phyloP scores from a whole-genome alignment of 352 stramenopile species.

The Phytopythium sindhum region DNA sequence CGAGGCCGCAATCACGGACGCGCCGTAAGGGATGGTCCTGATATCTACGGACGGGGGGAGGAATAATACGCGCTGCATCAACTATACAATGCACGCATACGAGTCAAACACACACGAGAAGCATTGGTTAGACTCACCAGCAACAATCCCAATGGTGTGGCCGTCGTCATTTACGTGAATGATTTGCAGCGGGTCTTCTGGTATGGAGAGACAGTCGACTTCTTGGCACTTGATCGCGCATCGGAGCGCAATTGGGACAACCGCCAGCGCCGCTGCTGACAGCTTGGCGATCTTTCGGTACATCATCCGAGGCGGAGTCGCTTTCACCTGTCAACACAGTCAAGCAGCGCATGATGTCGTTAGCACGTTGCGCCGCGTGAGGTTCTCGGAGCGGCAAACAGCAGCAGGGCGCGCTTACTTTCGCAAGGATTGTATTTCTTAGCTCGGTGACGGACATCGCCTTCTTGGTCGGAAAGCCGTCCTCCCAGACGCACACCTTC shows the following conservation, averaged over 20 bases:
- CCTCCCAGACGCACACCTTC: slow-evolving; percentile 77
- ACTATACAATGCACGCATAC: slow-evolving; percentile 23
- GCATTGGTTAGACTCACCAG: neutral
- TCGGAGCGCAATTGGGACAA: slow-evolving; percentile 60
- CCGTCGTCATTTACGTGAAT: slow-evolving; percentile 18
- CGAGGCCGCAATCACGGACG: slow-evolving; percentile 59
- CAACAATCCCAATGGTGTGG: neutral
- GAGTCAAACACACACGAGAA: neutral
- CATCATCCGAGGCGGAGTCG: slow-evolving; percentile 50
- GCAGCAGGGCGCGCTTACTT: slow-evolving; percentile 27
- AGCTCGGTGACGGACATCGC: slow-evolving; percentile 82
- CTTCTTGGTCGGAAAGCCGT: slow-evolving; percentile 58
- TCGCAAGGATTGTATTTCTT: slow-evolving; percentile 74
- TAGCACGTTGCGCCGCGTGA: neutral
- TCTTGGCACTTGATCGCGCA: slow-evolving; percentile 56
- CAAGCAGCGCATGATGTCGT: neutral
- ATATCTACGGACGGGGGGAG: slow-evolving; percentile 19
- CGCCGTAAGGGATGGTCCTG: slow-evolving; percentile 24
- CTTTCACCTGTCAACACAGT: slow-evolving; percentile 48
- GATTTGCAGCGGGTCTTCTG: slow-evolving; percentile 46
- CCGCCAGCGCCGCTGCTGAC: slow-evolving; percentile 47
- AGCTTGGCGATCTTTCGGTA: slow-evolving; percentile 72
- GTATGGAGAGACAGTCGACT: slow-evolving; percentile 43
- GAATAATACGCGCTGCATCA: slow-evolving; percentile 22
- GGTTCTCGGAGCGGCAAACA: slow-evolving; percentile 3